phyloP scores from a whole-genome alignment of 306 rosid species.

The Quercus mongolica region DNA sequence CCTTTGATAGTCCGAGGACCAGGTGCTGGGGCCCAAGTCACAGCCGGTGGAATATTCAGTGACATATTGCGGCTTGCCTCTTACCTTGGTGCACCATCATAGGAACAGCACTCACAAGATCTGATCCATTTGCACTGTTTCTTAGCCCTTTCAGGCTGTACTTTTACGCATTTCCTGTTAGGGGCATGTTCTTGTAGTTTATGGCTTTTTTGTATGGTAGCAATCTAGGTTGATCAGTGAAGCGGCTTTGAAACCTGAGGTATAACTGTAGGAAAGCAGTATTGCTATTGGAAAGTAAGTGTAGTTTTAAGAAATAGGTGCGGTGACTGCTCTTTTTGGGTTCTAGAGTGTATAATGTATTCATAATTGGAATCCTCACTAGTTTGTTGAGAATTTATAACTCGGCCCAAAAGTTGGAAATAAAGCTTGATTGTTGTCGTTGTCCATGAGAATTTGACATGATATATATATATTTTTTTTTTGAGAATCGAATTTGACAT shows the following conservation, averaged over 20 bases:
- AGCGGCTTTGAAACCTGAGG: background rate
- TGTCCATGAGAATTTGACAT: too few species aligned
- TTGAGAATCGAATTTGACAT: too few species aligned
- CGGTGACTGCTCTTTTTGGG: background rate
- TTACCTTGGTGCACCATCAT: constrained; percentile 97
- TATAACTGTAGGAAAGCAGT: background rate
- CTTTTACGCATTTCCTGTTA: background rate
- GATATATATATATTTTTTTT: too few species aligned
- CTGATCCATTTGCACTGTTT: background rate
- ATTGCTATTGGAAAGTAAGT: background rate
- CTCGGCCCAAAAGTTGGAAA: too few species aligned
- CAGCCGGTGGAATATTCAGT: constrained; percentile 95
- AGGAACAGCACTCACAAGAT: constrained; percentile 9
- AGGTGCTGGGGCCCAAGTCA: constrained; percentile 98
- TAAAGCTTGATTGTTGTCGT: too few species aligned
- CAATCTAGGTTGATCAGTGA: background rate
- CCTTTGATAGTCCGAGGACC: constrained; percentile 95
- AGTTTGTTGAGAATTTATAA: too few species aligned
- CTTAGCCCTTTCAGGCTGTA: background rate
- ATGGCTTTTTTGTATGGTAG: background rate
- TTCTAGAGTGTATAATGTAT: background rate
- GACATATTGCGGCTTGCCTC: constrained; percentile 95
- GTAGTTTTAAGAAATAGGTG: background rate
- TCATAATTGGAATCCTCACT: too few species aligned
- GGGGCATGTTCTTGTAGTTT: background rate